Evolutionary conservation across 495 filamentous ascomycete species (phyloP), one percentile per base, ranked within the genome.

Genomic region (Annulohypoxylon stygium): DNA sequence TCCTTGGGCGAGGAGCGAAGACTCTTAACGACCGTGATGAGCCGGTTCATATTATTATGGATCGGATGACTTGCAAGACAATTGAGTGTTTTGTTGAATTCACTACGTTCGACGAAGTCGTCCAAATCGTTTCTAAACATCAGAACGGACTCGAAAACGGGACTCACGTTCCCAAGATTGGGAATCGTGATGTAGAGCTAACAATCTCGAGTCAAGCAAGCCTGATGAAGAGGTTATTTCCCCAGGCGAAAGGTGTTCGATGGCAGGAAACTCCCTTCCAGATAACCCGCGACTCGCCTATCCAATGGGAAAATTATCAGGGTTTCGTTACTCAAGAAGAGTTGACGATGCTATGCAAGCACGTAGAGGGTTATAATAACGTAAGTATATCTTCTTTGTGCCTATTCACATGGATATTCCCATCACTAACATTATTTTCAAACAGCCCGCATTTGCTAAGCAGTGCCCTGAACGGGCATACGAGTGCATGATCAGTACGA

Each of bases 31-130:
- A 89, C 51, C 71, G 79, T 1, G 84, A 90, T 5, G 89, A 88
- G 59, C 84, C 91, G 0, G 81, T 95, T 9, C 93, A 96, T 73
- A 93, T 96, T 69, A 92, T 94, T 71, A 93, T 96, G 91, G 93
- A 95, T 58, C 90, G 92, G 7, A 83, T 88, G 0, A 92, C 91
- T 0, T 87, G 87, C 54, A 95, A 95, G 85, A 95, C 93, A 0
- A 88, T 90, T 79, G 91, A 94, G 59, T 90, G 87, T 65, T 96
- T 83, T 70, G 88, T 93, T 34, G 93, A 96, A 75, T 90, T 94
- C 54, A 61, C 81, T 34, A 86, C 82, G 5, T 64, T 81, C 0
- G 67, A 80, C 0, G 89, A 90, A 76, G 92, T 92, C 0, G 70
- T 83, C 10, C 80, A 80, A 9, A 82, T 87, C 0, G 82, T 89